A percentile compares a stretch with the other conserved stretches of the same genome.
Conservation (phyloP, 2,329 filamentous ascomycete genomes). For the Raffaelea ambrosiae region DNA sequence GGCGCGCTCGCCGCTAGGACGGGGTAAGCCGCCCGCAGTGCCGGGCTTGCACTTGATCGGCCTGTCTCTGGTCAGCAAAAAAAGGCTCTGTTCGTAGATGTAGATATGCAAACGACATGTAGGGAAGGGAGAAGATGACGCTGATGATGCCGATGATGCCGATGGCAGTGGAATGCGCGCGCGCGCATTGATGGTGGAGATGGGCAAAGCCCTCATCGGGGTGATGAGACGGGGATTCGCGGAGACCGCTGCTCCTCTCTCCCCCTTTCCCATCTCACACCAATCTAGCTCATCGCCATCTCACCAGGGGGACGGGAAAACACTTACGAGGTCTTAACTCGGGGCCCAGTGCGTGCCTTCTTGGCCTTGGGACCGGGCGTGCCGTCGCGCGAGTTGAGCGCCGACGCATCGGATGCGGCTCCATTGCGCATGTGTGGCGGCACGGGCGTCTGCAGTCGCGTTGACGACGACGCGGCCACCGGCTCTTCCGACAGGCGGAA, state of each 20-base stretch:
- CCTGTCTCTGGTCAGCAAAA: slow-evolving; percentile 35
- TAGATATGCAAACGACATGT: no score
- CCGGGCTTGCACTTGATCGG: slow-evolving; percentile 69
- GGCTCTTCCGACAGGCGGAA: slow-evolving; percentile 17
- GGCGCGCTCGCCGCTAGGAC: slow-evolving; percentile 54
- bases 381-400: slow-evolving; percentile 47
- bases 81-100: no score
- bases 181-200: no score
- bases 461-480: slow-evolving; percentile 1
- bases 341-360: slow-evolving; percentile 52
- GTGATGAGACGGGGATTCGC: no score
- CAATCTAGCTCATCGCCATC: no score
- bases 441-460: slow-evolving; percentile 12
- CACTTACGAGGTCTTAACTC: slow-evolving; percentile 63
- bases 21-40: slow-evolving; percentile 60
- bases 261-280: no score
- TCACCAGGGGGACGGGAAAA: no score
- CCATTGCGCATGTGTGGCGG: background rate
- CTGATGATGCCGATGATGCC: no score
- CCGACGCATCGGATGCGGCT: slow-evolving; percentile 1
- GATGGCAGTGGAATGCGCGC: no score
- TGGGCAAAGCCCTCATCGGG: no score
- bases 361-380: slow-evolving; percentile 52
- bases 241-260: no score
- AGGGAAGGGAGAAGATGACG: no score